These are phyloP conservation scores for Globisporangium solare DNA, from an alignment of 352 stramenopile species.

Conservation along the genomic window DNA sequence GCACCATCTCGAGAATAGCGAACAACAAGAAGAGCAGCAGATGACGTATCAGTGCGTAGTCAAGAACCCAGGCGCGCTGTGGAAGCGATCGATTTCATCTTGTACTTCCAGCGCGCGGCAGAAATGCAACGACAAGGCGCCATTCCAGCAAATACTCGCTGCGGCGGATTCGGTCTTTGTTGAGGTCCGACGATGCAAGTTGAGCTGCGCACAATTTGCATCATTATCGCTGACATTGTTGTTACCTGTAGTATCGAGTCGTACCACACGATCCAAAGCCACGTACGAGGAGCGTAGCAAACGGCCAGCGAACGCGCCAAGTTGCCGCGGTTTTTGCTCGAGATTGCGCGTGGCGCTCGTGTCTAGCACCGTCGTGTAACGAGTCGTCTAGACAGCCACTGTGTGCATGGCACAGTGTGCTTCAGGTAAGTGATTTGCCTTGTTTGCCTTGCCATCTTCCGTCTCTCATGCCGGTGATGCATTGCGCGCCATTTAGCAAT, in stretches of 20 bases:
- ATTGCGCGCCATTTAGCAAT: conserved; percentile 12
- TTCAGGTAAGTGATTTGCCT: conserved; percentile 18
- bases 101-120: no score
- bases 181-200: conserved; percentile 9
- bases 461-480: not conserved
- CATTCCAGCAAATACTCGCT: not conserved
- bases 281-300: not conserved
- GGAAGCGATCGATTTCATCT: not conserved
- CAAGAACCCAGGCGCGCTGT: conserved; percentile 22
- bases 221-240: no score
- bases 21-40: not conserved
- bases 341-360: conserved; percentile 34
- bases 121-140: no score
- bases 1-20: not conserved
- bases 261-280: not conserved
- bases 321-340: conserved; percentile 14
- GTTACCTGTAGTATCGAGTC: not conserved
- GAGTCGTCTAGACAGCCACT: conserved; percentile 6
- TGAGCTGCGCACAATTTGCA: no score
- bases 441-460: no score
- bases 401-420: conserved; percentile 26
- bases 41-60: conserved; percentile 19
- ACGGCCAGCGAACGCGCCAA: not conserved
- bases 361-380: conserved; percentile 7
- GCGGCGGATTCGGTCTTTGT: conserved; percentile 13